Percentiles rank a stretch among this genome's conserved stretches.
Conservation (phyloP, 345 rosid genomes). For the Lepidium africanum region DNA sequence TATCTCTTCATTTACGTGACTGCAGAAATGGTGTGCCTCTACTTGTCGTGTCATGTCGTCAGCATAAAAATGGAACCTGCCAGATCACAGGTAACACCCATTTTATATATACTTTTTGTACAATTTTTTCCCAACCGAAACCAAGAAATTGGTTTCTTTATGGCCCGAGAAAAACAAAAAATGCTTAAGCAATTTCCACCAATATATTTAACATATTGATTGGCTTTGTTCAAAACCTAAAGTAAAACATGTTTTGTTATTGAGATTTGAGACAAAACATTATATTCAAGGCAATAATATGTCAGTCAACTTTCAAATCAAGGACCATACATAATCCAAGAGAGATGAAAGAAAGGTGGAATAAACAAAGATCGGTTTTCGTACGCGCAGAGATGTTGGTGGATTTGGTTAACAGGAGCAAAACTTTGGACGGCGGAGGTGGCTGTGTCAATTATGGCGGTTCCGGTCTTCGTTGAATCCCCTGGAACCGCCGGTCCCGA, state of each 20-base stretch:
- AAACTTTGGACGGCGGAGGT: constrained; percentile 55
- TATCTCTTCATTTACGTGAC: constrained; percentile 72
- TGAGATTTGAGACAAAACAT: not conserved
- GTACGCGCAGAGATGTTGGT: constrained; percentile 90
- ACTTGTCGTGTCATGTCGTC: constrained; percentile 75
- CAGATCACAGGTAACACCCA: not conserved
- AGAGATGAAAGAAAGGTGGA: not conserved
- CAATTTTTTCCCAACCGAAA: too few species aligned
- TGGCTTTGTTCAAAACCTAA: not conserved
- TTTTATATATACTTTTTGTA: not conserved
- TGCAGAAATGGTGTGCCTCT: constrained; percentile 72
- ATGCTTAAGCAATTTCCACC: not conserved
- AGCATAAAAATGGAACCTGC: constrained; percentile 62
- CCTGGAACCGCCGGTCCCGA: constrained; percentile 48
- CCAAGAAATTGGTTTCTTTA: not conserved
- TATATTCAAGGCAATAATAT: not conserved
- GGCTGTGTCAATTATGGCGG: constrained; percentile 47
- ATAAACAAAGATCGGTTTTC: not conserved
- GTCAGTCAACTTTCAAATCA: too few species aligned
- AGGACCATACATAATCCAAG: not conserved
- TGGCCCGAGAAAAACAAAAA: not conserved
- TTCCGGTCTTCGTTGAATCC: constrained; percentile 36
- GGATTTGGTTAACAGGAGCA: constrained; percentile 54
- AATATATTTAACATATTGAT: not conserved
- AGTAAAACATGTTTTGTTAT: not conserved